Base-by-base conservation (phyloP, 805 yeast species). In the Maudiozyma bulderi region DNA sequence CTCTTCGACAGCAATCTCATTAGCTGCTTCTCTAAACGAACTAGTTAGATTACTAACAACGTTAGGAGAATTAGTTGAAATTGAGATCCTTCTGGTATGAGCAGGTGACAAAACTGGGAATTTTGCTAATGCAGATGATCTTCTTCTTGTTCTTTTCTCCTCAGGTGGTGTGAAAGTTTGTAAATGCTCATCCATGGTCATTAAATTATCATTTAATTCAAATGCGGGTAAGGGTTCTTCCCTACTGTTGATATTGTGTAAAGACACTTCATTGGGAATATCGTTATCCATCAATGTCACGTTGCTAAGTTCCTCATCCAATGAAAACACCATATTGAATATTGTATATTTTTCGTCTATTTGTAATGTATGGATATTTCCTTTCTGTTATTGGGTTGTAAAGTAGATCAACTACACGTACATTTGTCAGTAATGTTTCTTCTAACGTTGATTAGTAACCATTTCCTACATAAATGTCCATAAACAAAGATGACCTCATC, bases 41-140 rank as follows among this genome's bases (percentile, higher is more conserved):
- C 31, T 29, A 10, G 47, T 30, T 15, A 30, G 30, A 13, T 31
- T 8, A 8, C 37, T 44, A 9, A 13, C 20, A 6, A 44, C 31
- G 8, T 29, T 26, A 3, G 47, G 35, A 13, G 45, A 37, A 29
- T 40, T 44, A 35, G 33, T 40, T 3, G 50, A 44, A 3, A 61
- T 50, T 1, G 60, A 56, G 2, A 62, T 45, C 40, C 62, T 53
- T 46, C 57, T 61, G 1, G 63, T 57, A 44, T 57, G 55, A 10
- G 56, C 56, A 8, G 68, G 66, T 13, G 63, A 55, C 11, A 52
- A 50, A 1, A 63, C 61, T 3, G 64, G 57, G 39, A 65, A 56
- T 46, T 58, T 64, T 38, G 58, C 59, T 37, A 61, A 50, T 1
- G 56, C 54, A 5, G 69, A 65, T 1, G 69, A 63, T 39, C 62